Evolutionary conservation across 768 basidiomycete genomes (phyloP).

Genomic region (Termitomyces sp.): DNA sequence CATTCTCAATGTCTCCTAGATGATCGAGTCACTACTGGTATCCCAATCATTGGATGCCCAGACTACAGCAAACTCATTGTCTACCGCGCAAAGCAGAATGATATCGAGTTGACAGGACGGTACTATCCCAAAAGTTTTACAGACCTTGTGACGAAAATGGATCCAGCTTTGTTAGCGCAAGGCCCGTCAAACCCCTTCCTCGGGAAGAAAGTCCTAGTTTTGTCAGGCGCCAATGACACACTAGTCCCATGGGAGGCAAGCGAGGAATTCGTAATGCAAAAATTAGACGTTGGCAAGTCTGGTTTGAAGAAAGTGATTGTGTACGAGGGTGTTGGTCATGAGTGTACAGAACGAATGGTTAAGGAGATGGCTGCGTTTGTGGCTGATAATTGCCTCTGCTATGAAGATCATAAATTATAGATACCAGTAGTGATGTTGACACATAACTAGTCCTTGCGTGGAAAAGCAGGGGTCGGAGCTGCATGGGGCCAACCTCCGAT

Average conservation of each 20-base stretch:
- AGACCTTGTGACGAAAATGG: conserved; percentile 36
- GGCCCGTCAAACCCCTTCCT: conserved; percentile 50
- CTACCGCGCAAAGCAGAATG: conserved; percentile 43
- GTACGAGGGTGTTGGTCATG: conserved; percentile 55
- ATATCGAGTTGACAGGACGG: conserved; percentile 41
- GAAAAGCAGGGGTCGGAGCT: no score
- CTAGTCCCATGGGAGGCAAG: conserved; percentile 65
- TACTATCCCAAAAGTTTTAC: conserved; percentile 52
- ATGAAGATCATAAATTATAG: background rate
- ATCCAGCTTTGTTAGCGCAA: conserved; percentile 40
- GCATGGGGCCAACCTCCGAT: no score
- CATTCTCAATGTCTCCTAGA: conserved; percentile 23
- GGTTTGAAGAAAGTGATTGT: conserved; percentile 56
- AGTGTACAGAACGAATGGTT: conserved; percentile 57
- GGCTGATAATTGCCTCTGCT: conserved; percentile 11
- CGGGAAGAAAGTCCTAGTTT: conserved; percentile 68
- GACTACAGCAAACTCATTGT: conserved; percentile 56
- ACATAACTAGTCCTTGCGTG: background rate
- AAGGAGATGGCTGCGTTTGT: conserved; percentile 35
- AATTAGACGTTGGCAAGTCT: conserved; percentile 41
- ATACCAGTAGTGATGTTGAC: background rate
- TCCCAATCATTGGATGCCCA: conserved; percentile 67
- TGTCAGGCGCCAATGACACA: conserved; percentile 61
- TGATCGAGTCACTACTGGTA: conserved; percentile 36
- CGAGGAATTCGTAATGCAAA: conserved; percentile 44